phyloP scores from a whole-genome alignment of 768 basidiomycete genomes.

The Calvatia gigantea region DNA sequence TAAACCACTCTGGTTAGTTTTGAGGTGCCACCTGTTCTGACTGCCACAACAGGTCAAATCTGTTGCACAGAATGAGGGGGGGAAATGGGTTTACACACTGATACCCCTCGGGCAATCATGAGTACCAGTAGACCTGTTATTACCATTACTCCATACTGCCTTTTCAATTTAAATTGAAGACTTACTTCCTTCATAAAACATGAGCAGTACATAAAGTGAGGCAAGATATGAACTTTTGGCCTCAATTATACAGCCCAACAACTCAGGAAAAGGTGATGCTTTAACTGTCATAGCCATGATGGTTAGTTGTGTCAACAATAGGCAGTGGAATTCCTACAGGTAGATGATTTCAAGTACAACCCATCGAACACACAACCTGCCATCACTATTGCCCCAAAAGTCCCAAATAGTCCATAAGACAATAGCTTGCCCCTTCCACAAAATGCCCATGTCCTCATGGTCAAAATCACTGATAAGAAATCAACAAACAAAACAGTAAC shows the following conservation, averaged over 20 bases:
- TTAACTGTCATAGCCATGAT: background rate
- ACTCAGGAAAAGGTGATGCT: background rate
- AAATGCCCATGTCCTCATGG: no score
- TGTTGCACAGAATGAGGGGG: background rate
- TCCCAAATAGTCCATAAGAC: no score
- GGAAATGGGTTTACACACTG: background rate
- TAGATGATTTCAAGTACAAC: no score
- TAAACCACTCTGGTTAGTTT: background rate
- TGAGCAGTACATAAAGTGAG: background rate
- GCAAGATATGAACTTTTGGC: background rate
- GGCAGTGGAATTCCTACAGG: no score
- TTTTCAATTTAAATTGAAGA: background rate
- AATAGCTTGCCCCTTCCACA: no score
- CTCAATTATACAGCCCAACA: background rate
- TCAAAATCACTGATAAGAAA: no score
- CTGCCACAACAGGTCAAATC: background rate
- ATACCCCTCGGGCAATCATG: background rate
- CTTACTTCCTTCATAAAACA: background rate
- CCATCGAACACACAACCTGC: no score
- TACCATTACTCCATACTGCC: background rate
- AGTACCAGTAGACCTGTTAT: background rate
- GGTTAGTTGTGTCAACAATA: no score
- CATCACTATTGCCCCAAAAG: no score
- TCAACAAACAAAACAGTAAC: no score
- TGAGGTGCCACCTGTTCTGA: background rate